Conservation (phyloP, 2,329 filamentous ascomycete species). For the Colletotrichum phormii region DNA sequence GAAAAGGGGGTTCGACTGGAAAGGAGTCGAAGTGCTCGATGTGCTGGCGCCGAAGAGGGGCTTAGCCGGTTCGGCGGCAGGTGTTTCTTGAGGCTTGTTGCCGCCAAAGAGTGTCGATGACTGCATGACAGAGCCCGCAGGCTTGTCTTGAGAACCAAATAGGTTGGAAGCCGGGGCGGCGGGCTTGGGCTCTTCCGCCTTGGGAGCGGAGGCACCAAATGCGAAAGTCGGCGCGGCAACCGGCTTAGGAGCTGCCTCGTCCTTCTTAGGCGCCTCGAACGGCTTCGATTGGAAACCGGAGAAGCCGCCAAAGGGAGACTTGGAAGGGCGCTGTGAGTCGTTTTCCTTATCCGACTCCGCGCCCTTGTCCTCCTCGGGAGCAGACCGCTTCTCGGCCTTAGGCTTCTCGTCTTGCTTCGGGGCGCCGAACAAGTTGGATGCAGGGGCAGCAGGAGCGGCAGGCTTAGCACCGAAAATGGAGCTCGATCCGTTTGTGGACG, state of each 20-base stretch:
- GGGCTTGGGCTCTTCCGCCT: slow-evolving; percentile 30
- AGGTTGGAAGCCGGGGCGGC: slow-evolving; percentile 41
- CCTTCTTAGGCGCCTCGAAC: slow-evolving; percentile 39
- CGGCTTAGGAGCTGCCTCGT: slow-evolving; percentile 27
- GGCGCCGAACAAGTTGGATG: slow-evolving; percentile 51
- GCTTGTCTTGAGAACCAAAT: slow-evolving; percentile 39
- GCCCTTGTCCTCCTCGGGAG: slow-evolving; percentile 44
- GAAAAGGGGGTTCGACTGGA: slow-evolving; percentile 37
- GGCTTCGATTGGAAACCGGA: slow-evolving; percentile 49
- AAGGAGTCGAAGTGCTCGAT: slow-evolving; percentile 27
- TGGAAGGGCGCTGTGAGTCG: slow-evolving; percentile 50
- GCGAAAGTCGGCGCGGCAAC: slow-evolving; percentile 30
- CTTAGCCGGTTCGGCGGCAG: slow-evolving; percentile 43
- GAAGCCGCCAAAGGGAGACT: slow-evolving; percentile 40
- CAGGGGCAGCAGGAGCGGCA: slow-evolving; percentile 41
- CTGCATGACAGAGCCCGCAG: slow-evolving; percentile 40
- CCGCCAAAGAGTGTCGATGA: slow-evolving; percentile 53
- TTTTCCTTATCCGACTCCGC: slow-evolving; percentile 60
- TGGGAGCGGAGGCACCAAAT: slow-evolving; percentile 34
- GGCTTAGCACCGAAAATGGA: slow-evolving; percentile 53
- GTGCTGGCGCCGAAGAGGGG: slow-evolving; percentile 40
- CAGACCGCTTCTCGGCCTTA: slow-evolving; percentile 37
- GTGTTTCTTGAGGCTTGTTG: slow-evolving; percentile 46
- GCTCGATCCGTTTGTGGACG: slow-evolving; percentile 43
- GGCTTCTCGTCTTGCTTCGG: slow-evolving; percentile 45